These are phyloP conservation scores for Casuarina equisetifolia DNA, from an alignment of 306 rosid species.

Conservation along the genomic window DNA sequence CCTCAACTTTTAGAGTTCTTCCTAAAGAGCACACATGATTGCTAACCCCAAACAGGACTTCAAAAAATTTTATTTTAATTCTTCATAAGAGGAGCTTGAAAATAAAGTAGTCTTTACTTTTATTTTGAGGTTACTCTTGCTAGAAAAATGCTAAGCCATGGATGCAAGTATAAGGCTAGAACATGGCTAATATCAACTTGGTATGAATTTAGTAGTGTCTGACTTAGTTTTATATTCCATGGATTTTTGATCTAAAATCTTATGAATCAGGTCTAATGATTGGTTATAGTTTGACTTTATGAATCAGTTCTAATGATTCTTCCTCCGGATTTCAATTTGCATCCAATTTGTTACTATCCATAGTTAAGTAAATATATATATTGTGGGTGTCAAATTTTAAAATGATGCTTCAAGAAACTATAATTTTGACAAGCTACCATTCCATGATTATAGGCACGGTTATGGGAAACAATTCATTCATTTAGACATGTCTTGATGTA, in stretches of 20 bases:
- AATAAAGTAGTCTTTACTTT: neutral
- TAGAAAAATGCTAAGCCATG: neutral
- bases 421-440: neutral
- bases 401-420: neutral
- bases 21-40: neutral
- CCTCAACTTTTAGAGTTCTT: neutral
- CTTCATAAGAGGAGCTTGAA: neutral
- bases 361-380: too few species aligned
- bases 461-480: neutral
- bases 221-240: neutral
- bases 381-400: too few species aligned
- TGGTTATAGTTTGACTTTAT: neutral
- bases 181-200: neutral
- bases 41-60: neutral
- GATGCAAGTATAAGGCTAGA: neutral
- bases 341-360: neutral
- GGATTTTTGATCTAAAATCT: neutral
- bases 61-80: too few species aligned
- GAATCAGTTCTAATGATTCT: neutral
- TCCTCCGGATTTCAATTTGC: neutral
- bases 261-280: neutral
- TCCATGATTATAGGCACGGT: neutral
- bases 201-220: neutral
- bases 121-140: neutral
- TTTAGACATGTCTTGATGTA: neutral